A percentile compares a stretch with the other conserved stretches of the same genome.
phyloP scores from a whole-genome alignment of 352 stramenopile genomes.

The Globisporangium takayamanum region DNA sequence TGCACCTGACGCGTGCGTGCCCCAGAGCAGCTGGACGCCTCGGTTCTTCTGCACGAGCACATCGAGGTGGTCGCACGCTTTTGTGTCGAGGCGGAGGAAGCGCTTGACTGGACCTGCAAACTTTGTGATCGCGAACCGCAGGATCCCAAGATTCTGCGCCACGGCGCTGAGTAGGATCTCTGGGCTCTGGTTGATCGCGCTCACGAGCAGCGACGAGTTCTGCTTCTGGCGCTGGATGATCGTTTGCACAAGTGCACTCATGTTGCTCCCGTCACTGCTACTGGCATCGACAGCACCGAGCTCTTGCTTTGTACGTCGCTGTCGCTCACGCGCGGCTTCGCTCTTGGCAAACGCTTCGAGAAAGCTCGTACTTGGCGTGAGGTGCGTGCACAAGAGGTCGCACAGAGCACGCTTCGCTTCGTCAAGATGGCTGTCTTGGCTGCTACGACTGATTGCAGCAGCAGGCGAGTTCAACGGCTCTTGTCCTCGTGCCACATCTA shows the following conservation, averaged over 20 bases:
- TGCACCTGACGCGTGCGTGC: slow-evolving; percentile 13
- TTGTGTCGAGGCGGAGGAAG: slow-evolving; percentile 56
- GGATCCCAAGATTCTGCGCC: slow-evolving; percentile 54
- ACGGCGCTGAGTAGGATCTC: slow-evolving; percentile 64
- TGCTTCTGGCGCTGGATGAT: slow-evolving; percentile 48
- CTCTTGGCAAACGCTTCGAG: slow-evolving; percentile 38
- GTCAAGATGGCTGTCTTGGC: neutral
- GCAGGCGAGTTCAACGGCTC: neutral
- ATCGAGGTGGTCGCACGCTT: slow-evolving; percentile 52
- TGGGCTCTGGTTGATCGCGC: slow-evolving; percentile 52
- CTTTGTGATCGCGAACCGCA: slow-evolving; percentile 66
- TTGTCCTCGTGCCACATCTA: neutral
- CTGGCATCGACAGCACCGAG: neutral
- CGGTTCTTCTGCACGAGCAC: slow-evolving; percentile 36
- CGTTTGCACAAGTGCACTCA: slow-evolving; percentile 30
- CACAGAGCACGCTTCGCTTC: slow-evolving; percentile 27
- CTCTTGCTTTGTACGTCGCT: slow-evolving; percentile 16
- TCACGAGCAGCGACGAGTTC: slow-evolving; percentile 51
- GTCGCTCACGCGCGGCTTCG: slow-evolving; percentile 23
- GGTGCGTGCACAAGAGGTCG: slow-evolving; percentile 36
- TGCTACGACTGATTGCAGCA: neutral
- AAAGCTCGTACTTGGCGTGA: slow-evolving; percentile 37
- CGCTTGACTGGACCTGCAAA: slow-evolving; percentile 55
- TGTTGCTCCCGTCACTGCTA: neutral
- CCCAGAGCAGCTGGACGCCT: slow-evolving; percentile 60